Evolutionary conservation across 805 yeast genomes (phyloP).

Genomic region (Grigorovia jiainica): DNA sequence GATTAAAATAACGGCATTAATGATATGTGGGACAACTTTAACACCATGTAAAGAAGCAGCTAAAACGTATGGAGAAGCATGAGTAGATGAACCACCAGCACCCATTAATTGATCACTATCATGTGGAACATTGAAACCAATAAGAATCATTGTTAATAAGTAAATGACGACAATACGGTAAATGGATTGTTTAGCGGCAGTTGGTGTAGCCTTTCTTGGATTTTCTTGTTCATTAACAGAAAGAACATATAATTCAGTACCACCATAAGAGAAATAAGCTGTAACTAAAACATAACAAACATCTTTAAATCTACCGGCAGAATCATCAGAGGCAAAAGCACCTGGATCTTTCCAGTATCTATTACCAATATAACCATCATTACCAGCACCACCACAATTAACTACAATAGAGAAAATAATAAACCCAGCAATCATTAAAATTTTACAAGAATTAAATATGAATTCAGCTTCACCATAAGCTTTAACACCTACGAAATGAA

Average conservation of each 20-base stretch:
- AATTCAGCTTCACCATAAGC: slow-evolving; percentile 68
- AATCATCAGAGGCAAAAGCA: slow-evolving; percentile 26
- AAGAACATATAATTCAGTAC: slow-evolving; percentile 56
- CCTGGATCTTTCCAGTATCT: slow-evolving; percentile 53
- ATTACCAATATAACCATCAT: slow-evolving; percentile 51
- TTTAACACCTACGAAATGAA: slow-evolving; percentile 50
- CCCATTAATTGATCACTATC: slow-evolving; percentile 41
- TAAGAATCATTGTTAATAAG: slow-evolving; percentile 41
- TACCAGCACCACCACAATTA: slow-evolving; percentile 50
- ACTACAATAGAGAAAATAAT: slow-evolving; percentile 45
- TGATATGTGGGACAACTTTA: slow-evolving; percentile 56
- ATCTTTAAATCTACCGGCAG: slow-evolving; percentile 42
- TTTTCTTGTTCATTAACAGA: slow-evolving; percentile 60
- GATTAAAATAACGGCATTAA: slow-evolving; percentile 64
- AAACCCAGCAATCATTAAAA: slow-evolving; percentile 50
- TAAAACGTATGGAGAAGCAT: slow-evolving; percentile 68
- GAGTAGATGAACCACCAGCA: slow-evolving; percentile 40
- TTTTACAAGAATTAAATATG: slow-evolving; percentile 44
- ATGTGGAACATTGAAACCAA: slow-evolving; percentile 57
- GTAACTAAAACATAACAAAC: slow-evolving; percentile 55
- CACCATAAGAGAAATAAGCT: slow-evolving; percentile 55
- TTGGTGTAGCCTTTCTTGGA: slow-evolving; percentile 49
- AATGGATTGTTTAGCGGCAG: slow-evolving; percentile 55
- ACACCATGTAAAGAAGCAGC: slow-evolving; percentile 57
- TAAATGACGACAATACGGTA: slow-evolving; percentile 56